Conservation (phyloP, 495 filamentous ascomycete species). For the Hypomontagnella submonticulosa region DNA sequence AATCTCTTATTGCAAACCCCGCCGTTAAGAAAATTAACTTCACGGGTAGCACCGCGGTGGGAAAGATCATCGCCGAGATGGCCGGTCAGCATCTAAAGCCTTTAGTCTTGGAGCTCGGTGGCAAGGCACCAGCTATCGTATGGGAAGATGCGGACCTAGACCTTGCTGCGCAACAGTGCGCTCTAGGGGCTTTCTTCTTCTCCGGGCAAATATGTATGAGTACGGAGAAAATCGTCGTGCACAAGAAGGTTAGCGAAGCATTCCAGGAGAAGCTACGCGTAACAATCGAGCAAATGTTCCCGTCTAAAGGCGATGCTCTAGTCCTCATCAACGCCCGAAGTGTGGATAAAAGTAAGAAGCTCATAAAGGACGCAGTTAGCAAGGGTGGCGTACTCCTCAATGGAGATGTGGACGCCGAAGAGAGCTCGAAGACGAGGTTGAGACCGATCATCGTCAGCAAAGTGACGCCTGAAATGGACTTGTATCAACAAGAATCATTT, state of each 20-base stretch:
- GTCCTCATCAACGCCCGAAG: slow-evolving; percentile 69
- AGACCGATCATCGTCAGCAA: slow-evolving; percentile 75
- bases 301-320: slow-evolving; percentile 61
- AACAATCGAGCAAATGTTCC: slow-evolving; percentile 62
- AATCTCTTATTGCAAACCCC: slow-evolving; percentile 66
- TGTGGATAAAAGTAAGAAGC: slow-evolving; percentile 73
- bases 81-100: slow-evolving; percentile 75
- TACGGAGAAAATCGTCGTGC: slow-evolving; percentile 88
- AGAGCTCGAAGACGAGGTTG: slow-evolving; percentile 66
- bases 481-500: slow-evolving; percentile 85
- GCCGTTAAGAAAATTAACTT: slow-evolving; percentile 73
- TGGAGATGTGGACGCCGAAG: slow-evolving; percentile 62
- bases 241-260: slow-evolving; percentile 70
- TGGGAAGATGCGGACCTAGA: slow-evolving; percentile 73
- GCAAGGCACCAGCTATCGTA: slow-evolving; percentile 73
- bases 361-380: slow-evolving; percentile 71
- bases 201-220: slow-evolving; percentile 89
- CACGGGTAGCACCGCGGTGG: slow-evolving; percentile 70
- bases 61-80: slow-evolving; percentile 65
- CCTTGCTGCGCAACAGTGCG: slow-evolving; percentile 63
- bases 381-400: slow-evolving; percentile 76
- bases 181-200: slow-evolving; percentile 65
- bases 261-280: slow-evolving; percentile 72
- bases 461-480: slow-evolving; percentile 82
- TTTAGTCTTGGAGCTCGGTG: slow-evolving; percentile 74